Percentiles rank a stretch among this genome's conserved stretches.
phyloP scores from a whole-genome alignment of 768 basidiomycete genomes.

The Mycena leptocephala region DNA sequence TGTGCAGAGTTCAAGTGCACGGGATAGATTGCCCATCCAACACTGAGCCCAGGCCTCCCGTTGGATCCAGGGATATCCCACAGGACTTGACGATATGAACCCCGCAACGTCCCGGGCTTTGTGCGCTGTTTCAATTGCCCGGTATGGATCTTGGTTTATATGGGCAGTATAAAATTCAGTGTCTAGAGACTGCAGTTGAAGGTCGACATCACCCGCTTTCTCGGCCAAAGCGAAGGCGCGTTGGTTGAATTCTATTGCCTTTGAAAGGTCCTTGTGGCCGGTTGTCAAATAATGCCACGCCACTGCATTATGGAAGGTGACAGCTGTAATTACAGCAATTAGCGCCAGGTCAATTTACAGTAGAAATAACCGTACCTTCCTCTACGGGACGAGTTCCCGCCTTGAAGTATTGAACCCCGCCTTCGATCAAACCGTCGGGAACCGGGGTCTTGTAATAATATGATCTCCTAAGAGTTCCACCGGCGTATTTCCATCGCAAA shows the following conservation, averaged over 20 bases:
- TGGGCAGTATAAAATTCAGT: not conserved
- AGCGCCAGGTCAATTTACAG: too few species aligned
- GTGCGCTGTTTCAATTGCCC: too few species aligned
- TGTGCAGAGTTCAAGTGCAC: not conserved
- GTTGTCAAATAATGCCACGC: not conserved
- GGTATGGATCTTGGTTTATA: not conserved
- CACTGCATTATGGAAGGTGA: not conserved
- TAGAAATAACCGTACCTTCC: not conserved
- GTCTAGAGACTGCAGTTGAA: too few species aligned
- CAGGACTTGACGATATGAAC: too few species aligned
- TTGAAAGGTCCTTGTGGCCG: not conserved
- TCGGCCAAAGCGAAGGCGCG: not conserved
- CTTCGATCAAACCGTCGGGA: not conserved
- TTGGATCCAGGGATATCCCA: not conserved
- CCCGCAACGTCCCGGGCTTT: too few species aligned
- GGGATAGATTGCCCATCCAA: not conserved
- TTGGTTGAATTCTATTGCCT: not conserved
- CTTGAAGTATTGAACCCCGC: not conserved
- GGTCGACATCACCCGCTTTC: not conserved
- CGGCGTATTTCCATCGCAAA: constrained; percentile 2
- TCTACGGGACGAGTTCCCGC: not conserved
- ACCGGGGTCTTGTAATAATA: not conserved
- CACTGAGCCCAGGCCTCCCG: not conserved
- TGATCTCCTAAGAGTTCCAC: not conserved
- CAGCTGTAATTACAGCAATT: not conserved